Percentiles rank a stretch among this genome's conserved stretches.
Conservation (phyloP, 305 asterid species). For the Fraxinus albicans region DNA sequence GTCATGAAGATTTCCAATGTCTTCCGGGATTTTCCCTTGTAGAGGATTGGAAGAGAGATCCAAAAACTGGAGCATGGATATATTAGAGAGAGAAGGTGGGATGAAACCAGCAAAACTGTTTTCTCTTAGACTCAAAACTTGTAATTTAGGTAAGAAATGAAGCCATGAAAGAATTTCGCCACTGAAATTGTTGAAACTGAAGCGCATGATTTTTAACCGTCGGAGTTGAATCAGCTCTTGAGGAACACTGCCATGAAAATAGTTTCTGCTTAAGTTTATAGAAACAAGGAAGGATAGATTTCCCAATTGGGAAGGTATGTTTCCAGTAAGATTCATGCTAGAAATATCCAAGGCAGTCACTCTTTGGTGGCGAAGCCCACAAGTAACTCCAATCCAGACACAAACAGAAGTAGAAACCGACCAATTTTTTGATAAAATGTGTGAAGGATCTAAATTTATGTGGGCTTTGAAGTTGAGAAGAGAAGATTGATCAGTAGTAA, state of each 20-base stretch:
- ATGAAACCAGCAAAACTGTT: neutral
- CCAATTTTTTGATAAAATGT: slow-evolving; percentile 25
- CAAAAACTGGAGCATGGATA: neutral
- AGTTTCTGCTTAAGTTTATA: neutral
- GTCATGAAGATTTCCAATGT: slow-evolving; percentile 3
- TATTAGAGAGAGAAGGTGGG: neutral
- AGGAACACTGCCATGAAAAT: neutral
- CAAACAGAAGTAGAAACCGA: slow-evolving; percentile 20
- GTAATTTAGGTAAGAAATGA: neutral
- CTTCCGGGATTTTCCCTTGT: neutral
- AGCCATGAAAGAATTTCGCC: neutral
- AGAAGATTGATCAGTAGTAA: neutral
- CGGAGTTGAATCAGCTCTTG: neutral
- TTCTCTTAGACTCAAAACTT: neutral
- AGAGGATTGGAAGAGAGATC: slow-evolving; percentile 8
- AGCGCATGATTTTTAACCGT: neutral
- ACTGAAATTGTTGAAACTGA: neutral
- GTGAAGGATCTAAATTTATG: slow-evolving; percentile 4
- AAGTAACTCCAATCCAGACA: slow-evolving; percentile 25
- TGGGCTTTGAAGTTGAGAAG: neutral
- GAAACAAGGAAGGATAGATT: slow-evolving; percentile 12
- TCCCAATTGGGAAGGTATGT: slow-evolving; percentile 17
- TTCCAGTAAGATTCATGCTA: neutral
- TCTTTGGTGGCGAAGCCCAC: slow-evolving; percentile 25
- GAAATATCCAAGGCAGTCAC: slow-evolving; percentile 16